Conservation (phyloP, 75 land plant species). For the Cunninghamia lanceolata region DNA sequence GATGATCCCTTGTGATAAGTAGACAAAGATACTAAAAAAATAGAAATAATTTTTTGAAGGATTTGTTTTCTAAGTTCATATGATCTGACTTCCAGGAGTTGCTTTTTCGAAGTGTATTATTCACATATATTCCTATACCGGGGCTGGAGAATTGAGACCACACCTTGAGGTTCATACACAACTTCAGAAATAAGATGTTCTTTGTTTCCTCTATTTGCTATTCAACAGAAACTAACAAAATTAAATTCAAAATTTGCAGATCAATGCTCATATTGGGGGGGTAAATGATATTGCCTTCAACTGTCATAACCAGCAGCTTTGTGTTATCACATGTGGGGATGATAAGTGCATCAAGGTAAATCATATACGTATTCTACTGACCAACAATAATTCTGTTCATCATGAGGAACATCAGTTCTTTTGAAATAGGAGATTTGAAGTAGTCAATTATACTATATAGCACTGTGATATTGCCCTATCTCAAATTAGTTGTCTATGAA, state of each 20-base stretch:
- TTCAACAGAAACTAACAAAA: too few species aligned
- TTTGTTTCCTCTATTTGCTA: neutral
- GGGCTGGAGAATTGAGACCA: slow-evolving; percentile 40
- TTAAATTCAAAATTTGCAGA: neutral
- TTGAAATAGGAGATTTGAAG: neutral
- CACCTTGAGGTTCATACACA: slow-evolving; percentile 58
- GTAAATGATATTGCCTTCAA: slow-evolving; percentile 20
- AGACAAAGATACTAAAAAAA: neutral
- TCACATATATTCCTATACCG: slow-evolving; percentile 60
- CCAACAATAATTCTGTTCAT: neutral
- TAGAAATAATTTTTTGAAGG: neutral
- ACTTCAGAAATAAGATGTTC: neutral
- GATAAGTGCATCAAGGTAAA: slow-evolving; percentile 28
- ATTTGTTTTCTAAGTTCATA: neutral
- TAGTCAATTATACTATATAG: neutral
- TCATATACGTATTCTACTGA: neutral
- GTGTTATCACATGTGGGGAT: slow-evolving; percentile 23
- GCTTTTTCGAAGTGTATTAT: slow-evolving; percentile 76
- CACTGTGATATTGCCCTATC: neutral
- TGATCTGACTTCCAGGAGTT: slow-evolving; percentile 44
- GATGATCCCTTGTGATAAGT: neutral
- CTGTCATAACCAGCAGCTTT: slow-evolving; percentile 6
- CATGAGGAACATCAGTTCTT: neutral
- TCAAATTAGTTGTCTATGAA: neutral
- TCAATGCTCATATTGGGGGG: slow-evolving; percentile 19